A percentile compares a stretch with the other conserved stretches of the same genome.
Evolutionary conservation across 345 rosid genomes (phyloP).

Genomic region (Populus alba): DNA sequence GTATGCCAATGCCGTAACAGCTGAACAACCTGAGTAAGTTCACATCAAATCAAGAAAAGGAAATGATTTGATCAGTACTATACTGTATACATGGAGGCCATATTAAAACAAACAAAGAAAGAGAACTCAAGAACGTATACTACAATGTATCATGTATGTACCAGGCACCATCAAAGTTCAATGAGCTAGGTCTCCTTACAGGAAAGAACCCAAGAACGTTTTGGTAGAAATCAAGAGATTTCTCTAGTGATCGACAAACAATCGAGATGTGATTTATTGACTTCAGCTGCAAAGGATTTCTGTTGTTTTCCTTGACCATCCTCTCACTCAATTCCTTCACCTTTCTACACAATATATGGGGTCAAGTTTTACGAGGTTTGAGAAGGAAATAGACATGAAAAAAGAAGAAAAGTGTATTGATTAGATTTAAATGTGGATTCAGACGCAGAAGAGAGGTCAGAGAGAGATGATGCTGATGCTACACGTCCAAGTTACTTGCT

Average conservation of each 20-base stretch:
- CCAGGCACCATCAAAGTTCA: conserved; percentile 82
- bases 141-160: conserved; percentile 9
- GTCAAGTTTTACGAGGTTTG: neutral
- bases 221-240: conserved; percentile 61
- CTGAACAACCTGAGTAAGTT: conserved; percentile 55
- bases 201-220: conserved; percentile 70
- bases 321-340: neutral
- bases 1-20: conserved; percentile 67
- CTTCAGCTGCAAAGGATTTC: conserved; percentile 62
- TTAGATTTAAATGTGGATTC: too few relatives aligned
- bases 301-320: conserved; percentile 41
- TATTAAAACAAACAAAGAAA: neutral
- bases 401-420: neutral
- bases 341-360: neutral
- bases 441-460: too few relatives aligned
- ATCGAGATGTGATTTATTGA: conserved; percentile 73
- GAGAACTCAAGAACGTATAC: neutral
- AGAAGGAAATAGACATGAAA: neutral
- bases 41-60: neutral
- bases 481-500: neutral
- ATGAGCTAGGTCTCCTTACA: conserved; percentile 64
- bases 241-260: conserved; percentile 57
- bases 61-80: neutral
- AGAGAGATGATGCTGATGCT: neutral
- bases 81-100: neutral